Percentiles rank a stretch among this genome's conserved stretches.
phyloP scores from a whole-genome alignment of 768 basidiomycete species.

The Lepiota venenata region DNA sequence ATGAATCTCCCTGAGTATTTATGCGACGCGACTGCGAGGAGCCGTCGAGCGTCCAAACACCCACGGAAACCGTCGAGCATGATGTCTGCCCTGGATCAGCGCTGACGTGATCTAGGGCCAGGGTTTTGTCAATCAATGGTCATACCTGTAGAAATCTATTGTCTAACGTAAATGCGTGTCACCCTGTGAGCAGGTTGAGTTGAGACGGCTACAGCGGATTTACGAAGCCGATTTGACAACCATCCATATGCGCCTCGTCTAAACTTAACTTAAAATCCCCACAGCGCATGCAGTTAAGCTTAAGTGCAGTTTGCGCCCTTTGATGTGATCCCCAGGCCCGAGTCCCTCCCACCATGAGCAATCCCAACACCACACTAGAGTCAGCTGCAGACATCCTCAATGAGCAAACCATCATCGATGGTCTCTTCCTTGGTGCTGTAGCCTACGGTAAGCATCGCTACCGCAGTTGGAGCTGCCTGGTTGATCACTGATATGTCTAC shows the following conservation, averaged over 20 bases:
- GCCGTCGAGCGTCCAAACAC: too few species aligned
- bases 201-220: too few species aligned
- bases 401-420: constrained; percentile 19
- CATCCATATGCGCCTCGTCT: not conserved
- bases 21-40: too few species aligned
- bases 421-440: constrained; percentile 18
- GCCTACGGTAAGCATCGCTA: constrained; percentile 16
- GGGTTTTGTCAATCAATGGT: too few species aligned
- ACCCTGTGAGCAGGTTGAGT: too few species aligned
- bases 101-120: too few species aligned
- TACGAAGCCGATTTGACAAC: too few species aligned
- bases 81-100: too few species aligned
- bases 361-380: constrained; percentile 9
- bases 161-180: too few species aligned
- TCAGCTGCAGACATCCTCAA: constrained; percentile 14
- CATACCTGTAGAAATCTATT: too few species aligned
- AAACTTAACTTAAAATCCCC: constrained; percentile 3
- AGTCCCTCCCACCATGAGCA: constrained; percentile 6
- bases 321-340: not conserved
- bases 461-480: not conserved
- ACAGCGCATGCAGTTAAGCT: not conserved
- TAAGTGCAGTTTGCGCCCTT: not conserved
- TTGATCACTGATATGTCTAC: not conserved
- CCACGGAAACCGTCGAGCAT: too few species aligned
- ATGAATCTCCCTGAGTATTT: too few species aligned